Evolutionary conservation across 305 asterid species (phyloP), one percentile per base, ranked within the genome.

Genomic region (Fraxinus greggii): DNA sequence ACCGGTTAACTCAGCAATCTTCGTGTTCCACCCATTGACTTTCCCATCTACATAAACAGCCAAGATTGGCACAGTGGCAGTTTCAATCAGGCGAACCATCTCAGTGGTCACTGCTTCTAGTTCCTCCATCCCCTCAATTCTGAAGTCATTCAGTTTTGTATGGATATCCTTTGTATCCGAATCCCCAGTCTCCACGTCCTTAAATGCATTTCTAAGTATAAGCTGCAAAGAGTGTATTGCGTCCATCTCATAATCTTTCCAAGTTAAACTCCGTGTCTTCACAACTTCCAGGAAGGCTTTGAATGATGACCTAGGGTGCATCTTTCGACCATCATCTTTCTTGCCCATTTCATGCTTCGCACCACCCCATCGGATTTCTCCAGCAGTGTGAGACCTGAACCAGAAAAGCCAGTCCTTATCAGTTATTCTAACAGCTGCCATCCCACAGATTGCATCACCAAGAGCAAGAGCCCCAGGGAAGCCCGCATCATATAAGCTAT

Each of bases 231-330:
- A 95, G 84, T 94, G 98, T 81, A 95, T 94, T 1, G 95, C 97
- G 75, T 93, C 99, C 99, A 95, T 93, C 90, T 94, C 98, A 84
- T 85, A 91, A 82, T 93, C 97, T 91, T 90, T 94, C 99, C 99
- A 95, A 36, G 95, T 91, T 12, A 90, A 81, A 83, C 98, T 92
- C 83, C 98, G 74, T 10, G 89, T 87, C 92, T 91, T 93, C 78
- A 92, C 97, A 42, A 90, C 97, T 86, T 95, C 99, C 59, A 94
- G 84, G 84, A 94, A 95, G 0, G 97, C 99, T 82, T 89, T 89
- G 88, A 95, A 95, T 2, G 99, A 95, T 3, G 96, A 94, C 86
- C 98, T 88, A 0, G 98, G 98, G 78, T 94, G 99, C 97, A 95
- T 91, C 88, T 88, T 93, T 83, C 88, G 83, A 13, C 95, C 97